phyloP scores from a whole-genome alignment of 345 rosid species.

The Citrus unshiu region DNA sequence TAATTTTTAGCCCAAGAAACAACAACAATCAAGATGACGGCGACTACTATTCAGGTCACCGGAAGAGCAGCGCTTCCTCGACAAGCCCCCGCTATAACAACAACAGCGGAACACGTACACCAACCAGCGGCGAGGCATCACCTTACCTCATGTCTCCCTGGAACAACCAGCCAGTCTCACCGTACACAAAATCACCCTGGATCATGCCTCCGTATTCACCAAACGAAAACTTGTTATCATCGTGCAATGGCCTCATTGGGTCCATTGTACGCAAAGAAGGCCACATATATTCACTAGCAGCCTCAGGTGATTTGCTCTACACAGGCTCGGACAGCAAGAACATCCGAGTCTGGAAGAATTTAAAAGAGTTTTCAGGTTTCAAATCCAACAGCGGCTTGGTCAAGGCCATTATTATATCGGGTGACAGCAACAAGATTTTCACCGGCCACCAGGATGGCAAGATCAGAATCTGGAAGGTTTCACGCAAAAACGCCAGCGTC shows the following conservation, averaged over 20 bases:
- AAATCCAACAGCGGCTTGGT: conserved; percentile 61
- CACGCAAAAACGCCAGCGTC: conserved; percentile 14
- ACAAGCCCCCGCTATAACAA: conserved; percentile 23
- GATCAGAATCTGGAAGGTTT: conserved; percentile 45
- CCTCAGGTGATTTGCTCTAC: conserved; percentile 50
- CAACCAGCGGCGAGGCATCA: conserved; percentile 55
- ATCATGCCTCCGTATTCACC: conserved; percentile 29
- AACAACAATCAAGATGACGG: conserved; percentile 22
- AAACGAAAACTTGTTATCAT: conserved; percentile 4
- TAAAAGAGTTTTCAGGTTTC: conserved; percentile 53
- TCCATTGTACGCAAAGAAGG: conserved; percentile 66
- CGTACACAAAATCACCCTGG: conserved; percentile 69
- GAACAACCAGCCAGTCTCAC: conserved; percentile 46
- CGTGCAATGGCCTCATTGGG: conserved; percentile 41
- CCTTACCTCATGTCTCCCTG: conserved; percentile 54
- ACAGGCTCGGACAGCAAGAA: conserved; percentile 74
- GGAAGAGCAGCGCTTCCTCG: conserved; percentile 34
- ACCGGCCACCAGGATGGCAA: conserved; percentile 59
- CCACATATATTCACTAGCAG: conserved; percentile 63
- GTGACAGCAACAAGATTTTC: conserved; percentile 26
- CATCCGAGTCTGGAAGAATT: conserved; percentile 65
- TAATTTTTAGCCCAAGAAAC: conserved; percentile 1
- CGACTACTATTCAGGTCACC: conserved; percentile 11
- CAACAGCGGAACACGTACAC: conserved; percentile 16
- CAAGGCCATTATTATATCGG: conserved; percentile 36